These are phyloP conservation scores for Neonectria ditissima DNA, from an alignment of 2,329 filamentous ascomycete genomes.

Conservation along the genomic window DNA sequence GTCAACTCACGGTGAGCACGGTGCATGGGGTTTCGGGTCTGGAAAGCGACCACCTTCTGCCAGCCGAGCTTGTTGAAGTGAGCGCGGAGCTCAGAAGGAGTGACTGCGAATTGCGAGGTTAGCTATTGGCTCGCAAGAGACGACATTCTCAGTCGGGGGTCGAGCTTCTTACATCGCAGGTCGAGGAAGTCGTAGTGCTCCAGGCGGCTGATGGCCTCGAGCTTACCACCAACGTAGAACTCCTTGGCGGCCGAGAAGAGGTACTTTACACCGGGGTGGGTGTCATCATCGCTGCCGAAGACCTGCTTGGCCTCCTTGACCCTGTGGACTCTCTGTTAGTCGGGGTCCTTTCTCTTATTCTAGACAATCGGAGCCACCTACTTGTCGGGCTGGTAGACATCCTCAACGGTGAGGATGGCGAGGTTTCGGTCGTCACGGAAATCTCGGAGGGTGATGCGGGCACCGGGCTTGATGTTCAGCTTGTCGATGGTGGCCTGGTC, in stretches of 20 bases:
- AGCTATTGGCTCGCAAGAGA: constrained; percentile 16
- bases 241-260: constrained; percentile 84
- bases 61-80: constrained; percentile 99
- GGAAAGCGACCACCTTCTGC: constrained; percentile 97
- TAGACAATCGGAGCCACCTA: constrained; percentile 58
- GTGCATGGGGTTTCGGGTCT: constrained; percentile 99
- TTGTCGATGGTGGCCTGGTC: constrained; percentile 79
- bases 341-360: background rate
- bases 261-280: constrained; percentile 93
- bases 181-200: constrained; percentile 99
- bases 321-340: constrained; percentile 60
- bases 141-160: constrained; percentile 22
- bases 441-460: constrained; percentile 89
- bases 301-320: constrained; percentile 91
- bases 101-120: constrained; percentile 66
- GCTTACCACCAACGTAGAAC: constrained; percentile 94
- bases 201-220: constrained; percentile 93
- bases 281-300: constrained; percentile 90
- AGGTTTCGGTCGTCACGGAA: constrained; percentile 96
- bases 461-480: constrained; percentile 80
- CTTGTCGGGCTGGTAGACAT: constrained; percentile 97
- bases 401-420: constrained; percentile 94
- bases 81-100: constrained; percentile 90
- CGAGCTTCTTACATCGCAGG: constrained; percentile 77
- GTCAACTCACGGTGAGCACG: constrained; percentile 97